A percentile compares a stretch with the other conserved stretches of the same genome.
Evolutionary conservation across 306 rosid genomes (phyloP).

Genomic region (Rosa chinensis): DNA sequence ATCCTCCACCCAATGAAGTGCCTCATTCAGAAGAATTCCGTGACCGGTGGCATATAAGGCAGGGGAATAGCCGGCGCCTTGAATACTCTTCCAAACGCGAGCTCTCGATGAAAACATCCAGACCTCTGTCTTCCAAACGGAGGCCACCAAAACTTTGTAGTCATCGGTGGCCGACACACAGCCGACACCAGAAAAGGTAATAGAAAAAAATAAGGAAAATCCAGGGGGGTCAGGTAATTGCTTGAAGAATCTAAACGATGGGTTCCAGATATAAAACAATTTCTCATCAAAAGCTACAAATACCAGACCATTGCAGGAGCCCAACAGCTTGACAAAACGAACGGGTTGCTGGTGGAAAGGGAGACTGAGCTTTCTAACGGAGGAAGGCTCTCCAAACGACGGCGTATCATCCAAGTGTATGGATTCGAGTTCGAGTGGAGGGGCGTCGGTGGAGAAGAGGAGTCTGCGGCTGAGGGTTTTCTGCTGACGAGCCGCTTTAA

Average conservation of each 20-base stretch:
- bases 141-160: neutral
- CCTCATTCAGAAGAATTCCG: neutral
- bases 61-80: too few relatives aligned
- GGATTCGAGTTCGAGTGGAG: neutral
- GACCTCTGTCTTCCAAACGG: too few relatives aligned
- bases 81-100: neutral
- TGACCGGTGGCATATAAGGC: too few relatives aligned
- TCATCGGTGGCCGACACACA: neutral
- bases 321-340: neutral
- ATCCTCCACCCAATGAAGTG: neutral
- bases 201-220: neutral
- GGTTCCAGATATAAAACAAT: neutral
- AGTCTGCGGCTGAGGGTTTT: neutral
- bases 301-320: neutral
- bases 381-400: neutral
- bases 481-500: neutral
- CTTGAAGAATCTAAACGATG: neutral
- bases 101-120: neutral
- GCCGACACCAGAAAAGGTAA: neutral
- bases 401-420: neutral
- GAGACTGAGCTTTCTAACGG: neutral
- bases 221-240: neutral
- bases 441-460: neutral
- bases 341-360: neutral
- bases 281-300: neutral